Evolutionary conservation across 768 basidiomycete species (phyloP).

Genomic region (Mycena sanguinolenta): DNA sequence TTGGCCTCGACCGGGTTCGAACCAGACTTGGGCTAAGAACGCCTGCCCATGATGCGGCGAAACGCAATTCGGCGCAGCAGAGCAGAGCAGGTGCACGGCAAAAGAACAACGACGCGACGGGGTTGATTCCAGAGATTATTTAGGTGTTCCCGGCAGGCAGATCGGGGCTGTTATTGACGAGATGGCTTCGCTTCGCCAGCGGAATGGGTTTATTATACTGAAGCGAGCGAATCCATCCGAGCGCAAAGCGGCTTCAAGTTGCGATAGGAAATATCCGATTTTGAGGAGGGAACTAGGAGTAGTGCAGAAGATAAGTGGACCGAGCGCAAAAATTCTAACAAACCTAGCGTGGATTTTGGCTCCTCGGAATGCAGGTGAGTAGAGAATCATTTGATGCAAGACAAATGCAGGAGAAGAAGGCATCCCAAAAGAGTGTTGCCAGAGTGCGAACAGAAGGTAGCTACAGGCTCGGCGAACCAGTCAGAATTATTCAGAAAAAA

Average conservation of each 20-base stretch:
- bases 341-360: constrained; percentile 56
- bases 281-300: background rate
- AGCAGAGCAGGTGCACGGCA: constrained; percentile 71
- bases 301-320: background rate
- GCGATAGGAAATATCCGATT: constrained; percentile 17
- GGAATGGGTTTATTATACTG: constrained; percentile 74
- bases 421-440: constrained; percentile 45
- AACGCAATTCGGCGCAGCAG: too few relatives aligned
- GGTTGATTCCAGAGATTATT: too few relatives aligned
- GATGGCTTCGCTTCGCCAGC: constrained; percentile 85
- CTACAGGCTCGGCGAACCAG: too few relatives aligned
- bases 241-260: too few relatives aligned
- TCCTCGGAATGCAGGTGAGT: too few relatives aligned
- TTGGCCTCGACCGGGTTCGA: too few relatives aligned
- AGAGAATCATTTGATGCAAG: constrained; percentile 65
- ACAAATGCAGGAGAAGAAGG: constrained; percentile 63
- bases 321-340: background rate
- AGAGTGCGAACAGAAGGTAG: constrained; percentile 70
- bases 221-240: constrained; percentile 79
- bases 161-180: too few relatives aligned
- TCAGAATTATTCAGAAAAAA: too few relatives aligned
- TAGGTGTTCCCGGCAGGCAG: too few relatives aligned
- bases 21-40: too few relatives aligned
- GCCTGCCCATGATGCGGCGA: constrained; percentile 77
- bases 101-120: too few relatives aligned